Base-by-base conservation (phyloP, 257 asterid species). In the Ballota nigra region DNA sequence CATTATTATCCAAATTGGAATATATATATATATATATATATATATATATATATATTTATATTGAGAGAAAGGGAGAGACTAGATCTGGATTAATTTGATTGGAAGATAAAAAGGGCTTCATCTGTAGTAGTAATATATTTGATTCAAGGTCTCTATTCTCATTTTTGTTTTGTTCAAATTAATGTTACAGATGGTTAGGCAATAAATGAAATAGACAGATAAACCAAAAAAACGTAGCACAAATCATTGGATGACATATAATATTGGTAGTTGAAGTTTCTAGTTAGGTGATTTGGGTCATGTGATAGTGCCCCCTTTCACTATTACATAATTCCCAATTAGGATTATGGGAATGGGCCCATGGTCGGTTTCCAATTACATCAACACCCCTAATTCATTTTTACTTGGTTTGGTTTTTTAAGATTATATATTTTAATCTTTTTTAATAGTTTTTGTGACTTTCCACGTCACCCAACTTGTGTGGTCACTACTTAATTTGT, bases 201-300 rank as follows among this genome's bases (percentile, higher is more conserved):
- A 78, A 76, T 74, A 64, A 74, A 38, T 68, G 81, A 63, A 76
- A 60, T 16, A 69, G 77, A 84, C 69, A 74, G 29, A 68, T 51
- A 60, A 59, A 80, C 51, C 71, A 79, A 76, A 76, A 56, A 72
- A 63, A 60, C 68, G 69, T 58, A 69, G 82, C 82, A 77, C 84
- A 84, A 87, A 86, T 84, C 82, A 87, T 84, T 81, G 86, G 86
- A 56, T 75, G 83, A 64, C 72, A 86, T 77, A 69, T 71, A 86
- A 82, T 80, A 80, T 82, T 82, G 77, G 80, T 56, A 66, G 88
- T 80, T 83, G 85, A 83, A 77, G 68, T 82, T 83, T 78, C 73
- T 66, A 80, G 75, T 77, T 75, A 36, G 75, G 75, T 79, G 80
- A 83, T 77, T n/a, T 74, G 74, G 77, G 72, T 80, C 83, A 85